Evolutionary conservation across 164 flowering plant genomes (phyloP).

Genomic region (Chloranthus sessilifolius): DNA sequence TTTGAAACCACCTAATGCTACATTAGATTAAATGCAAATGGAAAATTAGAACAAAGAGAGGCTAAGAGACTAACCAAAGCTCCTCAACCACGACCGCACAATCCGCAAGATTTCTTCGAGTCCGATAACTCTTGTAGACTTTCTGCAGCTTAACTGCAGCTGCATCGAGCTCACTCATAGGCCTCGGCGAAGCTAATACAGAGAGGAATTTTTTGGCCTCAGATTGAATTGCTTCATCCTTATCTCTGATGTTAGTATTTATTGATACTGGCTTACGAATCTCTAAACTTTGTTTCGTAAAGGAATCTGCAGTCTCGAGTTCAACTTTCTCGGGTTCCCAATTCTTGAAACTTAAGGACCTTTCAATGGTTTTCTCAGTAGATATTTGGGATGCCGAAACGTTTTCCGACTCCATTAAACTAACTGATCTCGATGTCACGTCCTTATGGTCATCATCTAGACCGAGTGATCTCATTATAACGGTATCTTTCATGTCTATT

Average conservation of each 20-base stretch:
- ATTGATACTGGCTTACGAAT: neutral
- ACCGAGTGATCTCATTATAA: conserved; percentile 3
- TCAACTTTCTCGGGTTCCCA: conserved; percentile 24
- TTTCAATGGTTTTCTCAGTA: conserved; percentile 1
- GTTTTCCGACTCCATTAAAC: neutral
- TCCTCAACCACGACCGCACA: conserved; percentile 73
- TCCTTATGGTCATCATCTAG: neutral
- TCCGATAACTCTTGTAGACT: conserved; percentile 65
- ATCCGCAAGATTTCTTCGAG: conserved; percentile 70
- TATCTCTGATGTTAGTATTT: conserved; percentile 2
- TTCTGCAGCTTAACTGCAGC: conserved; percentile 70
- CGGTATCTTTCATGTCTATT: neutral
- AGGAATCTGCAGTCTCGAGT: conserved; percentile 21
- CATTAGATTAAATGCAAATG: neutral
- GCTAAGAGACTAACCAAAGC: conserved; percentile 44
- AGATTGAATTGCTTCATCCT: neutral
- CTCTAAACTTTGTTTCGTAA: conserved; percentile 14
- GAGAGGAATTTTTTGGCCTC: conserved; percentile 7
- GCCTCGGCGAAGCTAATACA: conserved; percentile 23
- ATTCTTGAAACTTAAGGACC: conserved; percentile 32
- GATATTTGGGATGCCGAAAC: neutral
- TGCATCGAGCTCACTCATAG: conserved; percentile 37
- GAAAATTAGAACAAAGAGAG: neutral
- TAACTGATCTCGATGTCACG: neutral
- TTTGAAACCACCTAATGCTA: neutral